Evolutionary conservation across 2,329 filamentous ascomycete genomes (phyloP).

Genomic region (Hypoxylon sp.): DNA sequence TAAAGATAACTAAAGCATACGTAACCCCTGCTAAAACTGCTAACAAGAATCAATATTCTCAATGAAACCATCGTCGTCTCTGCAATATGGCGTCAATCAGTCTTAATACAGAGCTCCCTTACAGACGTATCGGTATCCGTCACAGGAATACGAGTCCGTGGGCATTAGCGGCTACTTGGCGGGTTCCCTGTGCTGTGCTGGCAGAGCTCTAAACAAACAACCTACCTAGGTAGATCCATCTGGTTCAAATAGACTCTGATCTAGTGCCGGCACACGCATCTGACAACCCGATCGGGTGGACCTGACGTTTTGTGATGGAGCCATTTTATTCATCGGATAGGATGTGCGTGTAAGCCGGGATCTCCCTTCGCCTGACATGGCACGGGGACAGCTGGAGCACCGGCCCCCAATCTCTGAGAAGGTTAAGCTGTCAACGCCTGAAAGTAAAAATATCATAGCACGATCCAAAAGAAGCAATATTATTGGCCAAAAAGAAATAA

Average conservation of each 20-base stretch:
- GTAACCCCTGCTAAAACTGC: conserved; percentile 29
- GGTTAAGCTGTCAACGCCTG: background rate
- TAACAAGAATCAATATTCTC: conserved; percentile 23
- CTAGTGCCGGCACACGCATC: conserved; percentile 23
- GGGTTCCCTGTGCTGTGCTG: conserved; percentile 32
- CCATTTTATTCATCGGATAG: conserved; percentile 23
- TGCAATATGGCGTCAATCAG: conserved; percentile 16
- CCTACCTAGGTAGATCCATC: conserved; percentile 8
- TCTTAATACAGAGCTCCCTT: conserved; percentile 32
- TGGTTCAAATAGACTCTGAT: conserved; percentile 36
- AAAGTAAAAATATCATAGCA: conserved; percentile 11
- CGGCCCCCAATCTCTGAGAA: conserved; percentile 8
- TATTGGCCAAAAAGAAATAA: conserved; percentile 18
- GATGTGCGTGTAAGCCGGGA: conserved; percentile 23
- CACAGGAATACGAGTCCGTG: conserved; percentile 40
- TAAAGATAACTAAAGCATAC: conserved; percentile 41
- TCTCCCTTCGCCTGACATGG: conserved; percentile 8
- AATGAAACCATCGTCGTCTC: conserved; percentile 30
- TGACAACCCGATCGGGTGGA: conserved; percentile 30
- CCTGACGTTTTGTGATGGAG: conserved; percentile 22
- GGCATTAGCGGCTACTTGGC: conserved; percentile 42
- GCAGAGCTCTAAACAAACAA: conserved; percentile 27
- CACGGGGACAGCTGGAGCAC: conserved; percentile 5
- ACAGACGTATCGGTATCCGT: conserved; percentile 27
- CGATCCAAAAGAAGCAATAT: background rate